Evolutionary conservation across 345 rosid genomes (phyloP).

Genomic region (Corymbia maculata): DNA sequence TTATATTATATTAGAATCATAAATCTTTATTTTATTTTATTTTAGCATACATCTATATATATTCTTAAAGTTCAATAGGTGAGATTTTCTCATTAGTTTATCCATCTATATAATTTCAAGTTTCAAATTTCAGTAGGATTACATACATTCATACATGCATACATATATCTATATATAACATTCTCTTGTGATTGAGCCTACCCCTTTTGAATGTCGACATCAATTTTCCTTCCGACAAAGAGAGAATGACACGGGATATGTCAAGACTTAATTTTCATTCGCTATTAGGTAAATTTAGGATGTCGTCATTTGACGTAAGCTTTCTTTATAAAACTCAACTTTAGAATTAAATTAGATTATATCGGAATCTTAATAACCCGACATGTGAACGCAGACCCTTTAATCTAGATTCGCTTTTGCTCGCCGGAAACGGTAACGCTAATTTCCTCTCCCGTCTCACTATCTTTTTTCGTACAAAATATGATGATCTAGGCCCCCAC

Average conservation of each 20-base stretch:
- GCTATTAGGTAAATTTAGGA: rapidly evolving
- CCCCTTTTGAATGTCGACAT: too few species aligned
- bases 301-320: background rate
- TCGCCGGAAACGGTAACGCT: background rate
- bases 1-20: too few species aligned
- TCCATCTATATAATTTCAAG: rapidly evolving
- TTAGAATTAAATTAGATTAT: background rate
- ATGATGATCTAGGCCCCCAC: background rate
- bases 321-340: background rate
- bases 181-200: too few species aligned
- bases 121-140: background rate
- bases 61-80: background rate
- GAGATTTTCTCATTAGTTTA: background rate
- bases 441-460: background rate
- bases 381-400: background rate
- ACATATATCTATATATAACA: too few species aligned
- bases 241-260: background rate
- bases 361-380: background rate
- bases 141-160: too few species aligned
- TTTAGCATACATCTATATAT: too few species aligned
- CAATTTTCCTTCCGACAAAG: too few species aligned
- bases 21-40: too few species aligned
- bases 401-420: background rate
- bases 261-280: rapidly evolving
- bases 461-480: background rate